These are phyloP conservation scores for Echium plantagineum DNA, from an alignment of 257 asterid genomes.

Conservation along the genomic window DNA sequence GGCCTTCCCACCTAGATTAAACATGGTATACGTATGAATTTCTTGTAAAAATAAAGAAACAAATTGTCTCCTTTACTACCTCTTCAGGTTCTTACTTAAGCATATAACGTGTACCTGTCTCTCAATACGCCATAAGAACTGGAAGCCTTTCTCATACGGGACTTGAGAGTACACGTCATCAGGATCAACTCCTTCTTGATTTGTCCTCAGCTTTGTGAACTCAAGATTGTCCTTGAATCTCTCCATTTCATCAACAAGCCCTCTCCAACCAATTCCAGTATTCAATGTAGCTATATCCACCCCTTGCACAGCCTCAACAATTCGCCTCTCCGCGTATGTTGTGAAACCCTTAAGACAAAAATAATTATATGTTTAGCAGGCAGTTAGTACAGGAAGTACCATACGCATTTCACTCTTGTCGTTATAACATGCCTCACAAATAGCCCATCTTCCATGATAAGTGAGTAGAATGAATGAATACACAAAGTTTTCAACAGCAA, in stretches of 20 bases:
- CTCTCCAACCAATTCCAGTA: conserved; percentile 84
- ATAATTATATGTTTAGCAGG: not conserved
- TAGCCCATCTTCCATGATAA: not conserved
- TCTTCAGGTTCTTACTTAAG: not conserved
- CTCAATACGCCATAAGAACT: conserved; percentile 86
- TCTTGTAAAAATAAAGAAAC: not conserved
- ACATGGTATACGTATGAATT: conserved; percentile 4
- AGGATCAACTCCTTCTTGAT: conserved; percentile 84
- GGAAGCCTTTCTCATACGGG: conserved; percentile 96
- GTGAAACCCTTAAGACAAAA: conserved; percentile 68
- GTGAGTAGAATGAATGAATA: not conserved
- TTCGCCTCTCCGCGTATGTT: conserved; percentile 83
- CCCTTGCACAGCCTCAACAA: conserved; percentile 93
- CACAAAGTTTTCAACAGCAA: not conserved
- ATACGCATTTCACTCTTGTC: not conserved
- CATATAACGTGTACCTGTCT: conserved; percentile 47
- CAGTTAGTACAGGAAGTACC: not conserved
- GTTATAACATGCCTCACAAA: not conserved
- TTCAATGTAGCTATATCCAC: conserved; percentile 59
- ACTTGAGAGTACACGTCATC: conserved; percentile 71
- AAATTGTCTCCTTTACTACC: not conserved
- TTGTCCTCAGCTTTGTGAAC: conserved; percentile 78
- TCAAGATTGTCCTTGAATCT: conserved; percentile 83
- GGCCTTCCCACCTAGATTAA: conserved; percentile 66
- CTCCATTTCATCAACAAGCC: conserved; percentile 58